Percentiles rank a stretch among this genome's conserved stretches.
phyloP scores from a whole-genome alignment of 1,284 basidiomycete species.

The Boletus calvinii region DNA sequence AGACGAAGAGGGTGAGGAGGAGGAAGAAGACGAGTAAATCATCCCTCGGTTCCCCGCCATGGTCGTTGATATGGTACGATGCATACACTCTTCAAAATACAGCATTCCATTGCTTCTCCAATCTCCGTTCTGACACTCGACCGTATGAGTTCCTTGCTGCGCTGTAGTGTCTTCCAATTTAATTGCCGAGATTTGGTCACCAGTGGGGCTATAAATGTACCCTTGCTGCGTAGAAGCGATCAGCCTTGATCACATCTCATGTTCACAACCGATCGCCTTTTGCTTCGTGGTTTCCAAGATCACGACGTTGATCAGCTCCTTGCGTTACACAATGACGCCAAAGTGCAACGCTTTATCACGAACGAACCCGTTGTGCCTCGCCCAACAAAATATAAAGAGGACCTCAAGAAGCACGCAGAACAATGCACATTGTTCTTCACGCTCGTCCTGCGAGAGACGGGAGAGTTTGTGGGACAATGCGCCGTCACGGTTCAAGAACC shows the following conservation, averaged over 20 bases:
- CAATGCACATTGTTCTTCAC: conserved; percentile 28
- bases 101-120: conserved; percentile 16
- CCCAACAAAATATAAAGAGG: conserved; percentile 24
- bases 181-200: not conserved
- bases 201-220: not conserved
- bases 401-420: conserved; percentile 25
- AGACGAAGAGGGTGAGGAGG: conserved; percentile 73
- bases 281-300: conserved; percentile 19
- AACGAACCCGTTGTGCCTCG: conserved; percentile 30
- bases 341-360: conserved; percentile 27
- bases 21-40: conserved; percentile 52
- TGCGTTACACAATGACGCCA: conserved; percentile 29
- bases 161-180: too few relatives aligned
- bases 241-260: not conserved
- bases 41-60: conserved; percentile 18
- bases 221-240: too few relatives aligned
- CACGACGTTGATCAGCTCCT: conserved; percentile 28
- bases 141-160: not conserved
- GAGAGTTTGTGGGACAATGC: conserved; percentile 32
- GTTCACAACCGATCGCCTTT: conserved; percentile 18
- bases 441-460: conserved; percentile 24
- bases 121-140: not conserved
- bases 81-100: conserved; percentile 42
- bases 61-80: conserved; percentile 40
- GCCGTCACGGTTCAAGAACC: conserved; percentile 22